Evolutionary conservation across 1,139 yeast genomes (phyloP), one percentile per base, ranked within the genome.

Genomic region (Debaryomycetaceae sp.): DNA sequence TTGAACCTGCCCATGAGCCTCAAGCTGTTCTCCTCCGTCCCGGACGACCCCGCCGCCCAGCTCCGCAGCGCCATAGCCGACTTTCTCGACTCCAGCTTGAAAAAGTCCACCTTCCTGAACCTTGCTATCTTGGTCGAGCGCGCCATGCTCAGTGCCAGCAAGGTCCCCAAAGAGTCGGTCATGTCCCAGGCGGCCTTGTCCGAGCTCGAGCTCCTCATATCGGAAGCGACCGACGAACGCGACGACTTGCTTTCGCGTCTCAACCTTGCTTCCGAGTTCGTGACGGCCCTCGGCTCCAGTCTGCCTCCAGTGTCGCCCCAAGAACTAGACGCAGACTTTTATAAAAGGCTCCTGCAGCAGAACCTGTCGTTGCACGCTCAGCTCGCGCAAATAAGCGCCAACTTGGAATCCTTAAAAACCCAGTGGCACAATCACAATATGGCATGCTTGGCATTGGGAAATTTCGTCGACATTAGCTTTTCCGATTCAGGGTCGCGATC

Each of bases 391-490:
- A 45, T 47, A n/a, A 44, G 45, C 21, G 40, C 43, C 8, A 67
- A 62, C 28, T 44, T 63, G 30, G 62, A 56, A 12, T 37, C 36
- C 2, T 45, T 61, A 29, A 44, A 44, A 8, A 30, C 40, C 18
- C 46, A 45, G 31, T 43, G 63, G 30, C 53, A 50, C 31, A 58
- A 61, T 36, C 71, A 64, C 37, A 62, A 63, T 33, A 41, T 62
- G 38, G 61, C 68, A 2, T 64, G 70, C 30, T 53, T 64, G 34
- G 56, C 59, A 10, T 49, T 64, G 36, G 70, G 70, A 2, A 64
- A 64, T 37, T 58, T 64, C 16, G 70, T 64, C 37, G 71, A 64
- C 41, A 58, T 64, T 14, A 58, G 49, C 32, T 38, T 53, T 26
- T 45, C 36, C 8, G 33, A 11, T 8, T 13, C 13, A 6, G 24